Base-by-base conservation (phyloP, 495 filamentous ascomycete species). In the Rhizodiscina lignyota region DNA sequence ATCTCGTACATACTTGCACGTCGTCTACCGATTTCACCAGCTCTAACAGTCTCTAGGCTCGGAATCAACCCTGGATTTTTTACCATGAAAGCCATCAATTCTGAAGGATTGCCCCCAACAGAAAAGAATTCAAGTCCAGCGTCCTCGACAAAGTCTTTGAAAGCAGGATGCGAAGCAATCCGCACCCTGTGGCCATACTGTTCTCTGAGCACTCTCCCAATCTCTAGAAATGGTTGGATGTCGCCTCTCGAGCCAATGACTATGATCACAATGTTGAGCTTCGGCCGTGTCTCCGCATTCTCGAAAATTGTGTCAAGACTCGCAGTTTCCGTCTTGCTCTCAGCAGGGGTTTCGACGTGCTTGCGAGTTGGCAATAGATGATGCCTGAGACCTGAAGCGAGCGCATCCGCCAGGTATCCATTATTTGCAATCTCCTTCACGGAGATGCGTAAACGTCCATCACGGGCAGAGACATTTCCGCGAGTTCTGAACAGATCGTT, bases 1-100 rank as follows among this genome's bases (percentile, higher is more conserved):
- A 60, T 60, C 24, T 51, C 47, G 20, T 64, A 65, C 58, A 83
- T 79, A 6, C 67, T 66, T 23, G 67, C 57, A 5, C 77, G 55
- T 19, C 72, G 55, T 28, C 58, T 56, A 10, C 60, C 63, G 42
- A 82, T 68, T 45, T 81, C 77, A 6, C 78, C 78, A 23, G 60
- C 64, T 42, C 68, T 74, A 15, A 83, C 54, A 0, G 73, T 69
- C 16, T 77, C 66, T 16, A 81, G 48, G 1, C 60, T 66, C 0
- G 77, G 78, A 28, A 83, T 70, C 50, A 83, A 54, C 0, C 77
- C 75, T 0, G 77, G 78, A 53, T 83, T 79, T 52, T 82, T 82
- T 24, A 83, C 77, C 77, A 82, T 82, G 45, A 79, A 83, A 3
- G 77, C 78, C 78, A 83, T 83, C 22, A 83, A 50, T 54, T 83